Conservation (phyloP, 176 grass and related monocot genomes). For the Bolboschoenus planiculmis region DNA sequence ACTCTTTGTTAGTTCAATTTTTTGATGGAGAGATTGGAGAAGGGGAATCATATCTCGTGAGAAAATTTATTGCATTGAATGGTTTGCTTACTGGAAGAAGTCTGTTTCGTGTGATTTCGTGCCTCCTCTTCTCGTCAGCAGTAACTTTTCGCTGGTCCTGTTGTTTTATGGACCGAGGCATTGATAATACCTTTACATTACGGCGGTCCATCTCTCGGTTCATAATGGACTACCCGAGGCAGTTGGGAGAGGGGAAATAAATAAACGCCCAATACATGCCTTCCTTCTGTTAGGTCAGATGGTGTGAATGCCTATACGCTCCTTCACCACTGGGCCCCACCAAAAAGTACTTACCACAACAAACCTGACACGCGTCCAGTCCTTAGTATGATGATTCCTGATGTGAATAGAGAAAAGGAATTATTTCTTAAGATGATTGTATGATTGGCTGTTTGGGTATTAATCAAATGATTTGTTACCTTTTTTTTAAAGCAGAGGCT, state of each 20-base stretch:
- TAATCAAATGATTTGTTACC: neutral
- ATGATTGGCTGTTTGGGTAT: neutral
- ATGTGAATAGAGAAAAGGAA: neutral
- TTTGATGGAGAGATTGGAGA: neutral
- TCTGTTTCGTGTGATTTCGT: constrained; percentile 8
- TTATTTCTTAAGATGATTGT: neutral
- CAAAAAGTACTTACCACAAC: neutral
- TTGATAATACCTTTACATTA: neutral
- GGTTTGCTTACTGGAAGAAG: neutral
- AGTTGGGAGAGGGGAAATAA: neutral
- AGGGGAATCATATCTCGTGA: neutral
- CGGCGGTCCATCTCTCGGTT: neutral
- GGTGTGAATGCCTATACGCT: neutral
- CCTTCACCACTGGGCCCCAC: neutral
- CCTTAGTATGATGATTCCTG: neutral
- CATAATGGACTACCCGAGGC: neutral
- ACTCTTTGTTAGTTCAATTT: neutral
- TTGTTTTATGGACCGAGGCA: neutral
- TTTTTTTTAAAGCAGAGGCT: constrained; percentile 12
- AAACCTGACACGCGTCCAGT: neutral
- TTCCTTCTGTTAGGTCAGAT: neutral
- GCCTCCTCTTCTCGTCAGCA: neutral
- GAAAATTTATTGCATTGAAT: constrained; percentile 4
- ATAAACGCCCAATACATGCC: neutral
- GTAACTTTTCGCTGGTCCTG: neutral